Evolutionary conservation across 495 filamentous ascomycete species (phyloP).

Genomic region (Podospora conica): DNA sequence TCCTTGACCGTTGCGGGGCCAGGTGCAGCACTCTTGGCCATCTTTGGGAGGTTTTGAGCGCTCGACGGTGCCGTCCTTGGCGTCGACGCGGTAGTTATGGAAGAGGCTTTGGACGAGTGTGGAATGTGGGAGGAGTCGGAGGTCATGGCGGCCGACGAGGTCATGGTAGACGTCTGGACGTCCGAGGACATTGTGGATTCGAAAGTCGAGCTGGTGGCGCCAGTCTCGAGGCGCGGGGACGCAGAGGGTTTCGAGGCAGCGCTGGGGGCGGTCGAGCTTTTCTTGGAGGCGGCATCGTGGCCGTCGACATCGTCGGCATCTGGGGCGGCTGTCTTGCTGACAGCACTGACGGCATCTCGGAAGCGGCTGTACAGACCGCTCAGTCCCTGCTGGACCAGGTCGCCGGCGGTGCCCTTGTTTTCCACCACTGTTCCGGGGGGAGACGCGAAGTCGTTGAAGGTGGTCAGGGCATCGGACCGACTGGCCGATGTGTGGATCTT

Average conservation of each 20-base stretch:
- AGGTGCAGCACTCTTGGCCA: constrained; percentile 32
- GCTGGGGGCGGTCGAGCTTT: constrained; percentile 28
- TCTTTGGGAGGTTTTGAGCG: constrained; percentile 42
- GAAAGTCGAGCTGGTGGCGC: constrained; percentile 29
- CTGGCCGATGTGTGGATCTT: constrained; percentile 79
- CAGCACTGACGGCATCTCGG: constrained; percentile 64
- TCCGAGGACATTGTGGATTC: constrained; percentile 34
- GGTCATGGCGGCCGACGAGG: constrained; percentile 31
- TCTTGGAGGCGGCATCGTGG: constrained; percentile 33
- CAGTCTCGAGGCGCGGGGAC: constrained; percentile 32
- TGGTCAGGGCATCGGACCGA: constrained; percentile 71
- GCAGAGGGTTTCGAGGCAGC: constrained; percentile 34
- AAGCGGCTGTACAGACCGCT: constrained; percentile 81
- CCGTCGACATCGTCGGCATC: constrained; percentile 31
- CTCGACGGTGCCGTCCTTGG: constrained; percentile 50
- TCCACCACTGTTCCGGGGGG: constrained; percentile 55
- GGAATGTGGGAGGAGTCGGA: constrained; percentile 32
- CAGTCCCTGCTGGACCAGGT: constrained; percentile 71
- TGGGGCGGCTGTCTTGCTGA: constrained; percentile 52
- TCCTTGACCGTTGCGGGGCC: constrained; percentile 54
- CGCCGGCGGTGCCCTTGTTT: constrained; percentile 60
- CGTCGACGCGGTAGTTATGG: constrained; percentile 46
- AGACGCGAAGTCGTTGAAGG: constrained; percentile 78
- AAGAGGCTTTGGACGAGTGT: constrained; percentile 50
- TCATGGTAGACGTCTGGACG: constrained; percentile 29